These are phyloP conservation scores for Triangularia setosa DNA, from an alignment of 2,329 filamentous ascomycete genomes.

Conservation along the genomic window DNA sequence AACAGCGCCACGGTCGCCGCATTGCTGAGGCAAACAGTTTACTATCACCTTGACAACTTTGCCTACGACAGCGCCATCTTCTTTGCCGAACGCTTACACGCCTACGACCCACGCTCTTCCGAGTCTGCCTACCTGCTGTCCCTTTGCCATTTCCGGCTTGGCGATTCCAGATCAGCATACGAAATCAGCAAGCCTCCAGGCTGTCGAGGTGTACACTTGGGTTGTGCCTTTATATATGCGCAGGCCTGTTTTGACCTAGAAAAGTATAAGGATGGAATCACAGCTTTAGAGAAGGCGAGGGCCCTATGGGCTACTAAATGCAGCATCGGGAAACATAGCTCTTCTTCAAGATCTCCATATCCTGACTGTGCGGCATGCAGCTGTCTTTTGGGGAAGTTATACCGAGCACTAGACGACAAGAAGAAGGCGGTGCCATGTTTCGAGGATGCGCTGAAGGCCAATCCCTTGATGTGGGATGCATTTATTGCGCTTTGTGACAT, in stretches of 20 bases:
- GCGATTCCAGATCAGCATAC: conserved; percentile 80
- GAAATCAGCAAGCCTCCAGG: conserved; percentile 72
- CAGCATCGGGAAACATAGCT: conserved; percentile 77
- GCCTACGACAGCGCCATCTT: conserved; percentile 88
- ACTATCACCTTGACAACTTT: conserved; percentile 82
- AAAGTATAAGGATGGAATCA: conserved; percentile 74
- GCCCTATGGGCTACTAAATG: conserved; percentile 71
- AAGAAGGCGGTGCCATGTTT: conserved; percentile 82
- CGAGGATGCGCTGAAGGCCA: conserved; percentile 81
- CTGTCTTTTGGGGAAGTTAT: conserved; percentile 82
- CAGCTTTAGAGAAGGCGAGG: conserved; percentile 77
- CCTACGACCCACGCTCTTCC: conserved; percentile 74
- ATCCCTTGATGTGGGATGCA: conserved; percentile 98
- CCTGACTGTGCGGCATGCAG: conserved; percentile 83
- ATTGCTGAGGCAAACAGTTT: conserved; percentile 56
- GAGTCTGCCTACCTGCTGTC: conserved; percentile 82
- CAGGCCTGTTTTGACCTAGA: conserved; percentile 81
- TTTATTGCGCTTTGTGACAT: conserved; percentile 85
- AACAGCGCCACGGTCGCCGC: conserved; percentile 46
- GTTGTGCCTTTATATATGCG: conserved; percentile 88
- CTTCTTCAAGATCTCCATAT: conserved; percentile 66
- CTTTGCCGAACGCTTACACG: conserved; percentile 80
- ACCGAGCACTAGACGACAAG: conserved; percentile 75
- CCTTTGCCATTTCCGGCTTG: conserved; percentile 77
- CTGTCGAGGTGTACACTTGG: conserved; percentile 69